Percentiles rank a stretch among this genome's conserved stretches.
These are phyloP conservation scores for Pythium pyrilobum DNA, from an alignment of 352 stramenopile species.

Conservation along the genomic window DNA sequence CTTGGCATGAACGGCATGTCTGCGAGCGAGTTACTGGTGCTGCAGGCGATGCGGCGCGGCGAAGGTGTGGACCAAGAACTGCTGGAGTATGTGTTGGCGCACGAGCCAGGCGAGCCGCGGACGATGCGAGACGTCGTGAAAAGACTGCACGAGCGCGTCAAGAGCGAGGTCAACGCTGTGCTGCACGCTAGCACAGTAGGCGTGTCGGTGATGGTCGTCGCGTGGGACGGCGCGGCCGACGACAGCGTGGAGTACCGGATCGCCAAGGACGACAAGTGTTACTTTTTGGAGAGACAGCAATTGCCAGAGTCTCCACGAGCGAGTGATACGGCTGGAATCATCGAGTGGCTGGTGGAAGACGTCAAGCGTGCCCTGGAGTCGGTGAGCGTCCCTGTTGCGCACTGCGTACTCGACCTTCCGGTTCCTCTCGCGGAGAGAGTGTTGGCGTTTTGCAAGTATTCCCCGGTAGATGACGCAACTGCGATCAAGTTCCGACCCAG, in stretches of 20 bases:
- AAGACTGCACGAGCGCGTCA: conserved; percentile 1
- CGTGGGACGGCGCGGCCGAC: background rate
- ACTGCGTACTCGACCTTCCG: background rate
- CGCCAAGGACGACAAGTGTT: background rate
- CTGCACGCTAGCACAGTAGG: background rate
- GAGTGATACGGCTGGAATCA: background rate
- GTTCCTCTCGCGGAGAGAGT: background rate
- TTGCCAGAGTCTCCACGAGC: too few relatives aligned
- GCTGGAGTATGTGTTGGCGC: background rate
- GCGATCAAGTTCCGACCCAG: background rate
- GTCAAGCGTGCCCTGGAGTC: background rate
- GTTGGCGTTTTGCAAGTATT: background rate
- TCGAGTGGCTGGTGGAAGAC: background rate
- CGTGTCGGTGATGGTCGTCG: background rate
- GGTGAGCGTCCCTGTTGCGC: background rate
- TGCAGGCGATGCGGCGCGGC: background rate
- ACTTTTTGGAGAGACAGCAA: background rate
- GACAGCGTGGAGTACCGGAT: background rate
- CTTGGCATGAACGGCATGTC: background rate
- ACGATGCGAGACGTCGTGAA: background rate
- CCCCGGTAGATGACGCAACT: background rate
- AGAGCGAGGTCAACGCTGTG: background rate
- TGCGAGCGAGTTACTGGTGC: conserved; percentile 5
- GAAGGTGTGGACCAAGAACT: background rate
- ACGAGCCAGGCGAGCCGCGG: background rate